Evolutionary conservation across 805 yeast species (phyloP).

Genomic region (Pichia cephalocereana): DNA sequence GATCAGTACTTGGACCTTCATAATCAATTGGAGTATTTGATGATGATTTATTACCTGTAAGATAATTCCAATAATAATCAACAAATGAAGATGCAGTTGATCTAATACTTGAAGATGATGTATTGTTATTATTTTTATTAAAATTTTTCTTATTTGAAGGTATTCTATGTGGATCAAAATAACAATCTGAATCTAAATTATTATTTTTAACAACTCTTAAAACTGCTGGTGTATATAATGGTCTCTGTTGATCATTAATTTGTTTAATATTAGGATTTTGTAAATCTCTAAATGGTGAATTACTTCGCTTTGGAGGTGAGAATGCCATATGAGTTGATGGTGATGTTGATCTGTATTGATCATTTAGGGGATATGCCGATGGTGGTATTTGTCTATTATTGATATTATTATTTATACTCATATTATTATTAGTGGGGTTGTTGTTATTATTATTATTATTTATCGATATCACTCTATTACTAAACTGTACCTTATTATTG

Average conservation of each 20-base stretch:
- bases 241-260: conserved; percentile 73
- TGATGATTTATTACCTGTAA: conserved; percentile 8
- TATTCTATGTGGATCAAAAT: conserved; percentile 7
- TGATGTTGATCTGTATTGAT: too few species aligned
- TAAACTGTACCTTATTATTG: too few species aligned
- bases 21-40: conserved; percentile 3
- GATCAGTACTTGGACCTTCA: conserved; percentile 43
- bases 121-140: conserved; percentile 3
- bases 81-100: conserved; percentile 17
- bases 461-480: too few species aligned
- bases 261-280: conserved; percentile 45
- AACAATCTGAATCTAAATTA: conserved; percentile 1
- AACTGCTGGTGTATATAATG: conserved; percentile 87
- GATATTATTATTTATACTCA: too few species aligned
- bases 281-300: conserved; percentile 20
- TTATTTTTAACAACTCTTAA: conserved; percentile 33
- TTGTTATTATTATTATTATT: background rate
- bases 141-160: conserved; percentile 4
- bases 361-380: too few species aligned
- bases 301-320: conserved; percentile 3
- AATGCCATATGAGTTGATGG: background rate
- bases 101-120: conserved; percentile 18
- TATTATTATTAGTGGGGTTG: background rate
- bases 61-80: conserved; percentile 21
- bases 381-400: too few species aligned